These are phyloP conservation scores for Boletus speciosus DNA, from an alignment of 768 basidiomycete genomes.

Conservation along the genomic window DNA sequence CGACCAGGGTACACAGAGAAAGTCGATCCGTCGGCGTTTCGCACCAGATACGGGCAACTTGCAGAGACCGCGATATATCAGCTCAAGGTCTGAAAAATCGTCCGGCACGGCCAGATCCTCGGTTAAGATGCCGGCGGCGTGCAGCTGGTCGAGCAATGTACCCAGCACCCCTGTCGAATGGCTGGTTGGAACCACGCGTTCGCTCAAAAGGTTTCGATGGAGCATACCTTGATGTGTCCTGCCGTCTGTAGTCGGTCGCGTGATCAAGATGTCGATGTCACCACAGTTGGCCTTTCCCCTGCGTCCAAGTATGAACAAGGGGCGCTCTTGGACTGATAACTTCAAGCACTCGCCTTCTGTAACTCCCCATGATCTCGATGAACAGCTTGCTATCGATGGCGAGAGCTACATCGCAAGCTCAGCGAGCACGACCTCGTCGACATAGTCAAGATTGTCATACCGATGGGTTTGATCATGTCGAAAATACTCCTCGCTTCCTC, in stretches of 20 bases:
- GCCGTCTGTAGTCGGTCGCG: constrained; percentile 69
- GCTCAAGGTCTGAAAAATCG: constrained; percentile 64
- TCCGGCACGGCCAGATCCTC: constrained; percentile 77
- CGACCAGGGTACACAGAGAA: constrained; percentile 76
- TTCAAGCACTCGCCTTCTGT: constrained; percentile 50
- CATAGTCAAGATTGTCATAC: constrained; percentile 35
- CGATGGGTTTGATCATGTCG: constrained; percentile 65
- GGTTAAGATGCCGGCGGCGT: constrained; percentile 59
- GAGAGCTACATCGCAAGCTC: constrained; percentile 47
- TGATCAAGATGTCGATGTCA: constrained; percentile 89
- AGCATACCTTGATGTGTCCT: constrained; percentile 64
- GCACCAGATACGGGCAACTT: constrained; percentile 45
- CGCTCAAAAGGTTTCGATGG: not conserved
- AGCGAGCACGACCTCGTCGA: not conserved
- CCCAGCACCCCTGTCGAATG: constrained; percentile 52
- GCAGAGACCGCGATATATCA: constrained; percentile 81
- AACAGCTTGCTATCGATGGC: constrained; percentile 66
- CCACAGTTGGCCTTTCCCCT: constrained; percentile 83
- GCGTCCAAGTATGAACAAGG: not conserved
- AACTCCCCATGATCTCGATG: constrained; percentile 91
- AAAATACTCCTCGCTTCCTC: constrained; percentile 74
- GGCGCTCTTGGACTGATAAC: not conserved
- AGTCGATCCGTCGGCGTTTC: constrained; percentile 74
- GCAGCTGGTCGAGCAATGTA: constrained; percentile 55
- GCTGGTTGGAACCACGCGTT: not conserved